phyloP scores from a whole-genome alignment of 1,284 basidiomycete species.

The Ceraceosorus guamensis region DNA sequence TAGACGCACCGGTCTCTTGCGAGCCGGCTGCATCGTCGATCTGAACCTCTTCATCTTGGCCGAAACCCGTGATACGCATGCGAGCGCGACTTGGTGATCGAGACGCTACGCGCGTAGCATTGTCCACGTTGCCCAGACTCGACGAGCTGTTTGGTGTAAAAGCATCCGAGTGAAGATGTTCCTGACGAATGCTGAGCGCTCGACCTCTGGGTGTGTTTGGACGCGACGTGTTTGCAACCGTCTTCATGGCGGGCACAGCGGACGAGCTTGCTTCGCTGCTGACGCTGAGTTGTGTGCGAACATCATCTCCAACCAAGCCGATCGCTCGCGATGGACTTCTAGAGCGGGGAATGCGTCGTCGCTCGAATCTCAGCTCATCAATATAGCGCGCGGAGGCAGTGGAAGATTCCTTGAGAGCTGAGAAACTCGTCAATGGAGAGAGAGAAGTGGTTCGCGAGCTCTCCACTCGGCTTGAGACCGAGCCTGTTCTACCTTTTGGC shows the following conservation, averaged over 20 bases:
- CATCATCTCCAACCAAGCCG: neutral
- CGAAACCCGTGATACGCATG: constrained; percentile 20
- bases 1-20: neutral
- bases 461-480: too few relatives aligned
- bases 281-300: neutral
- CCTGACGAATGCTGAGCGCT: neutral
- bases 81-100: constrained; percentile 4
- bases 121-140: too few relatives aligned
- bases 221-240: neutral
- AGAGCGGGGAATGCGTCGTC: constrained; percentile 30
- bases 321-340: constrained; percentile 18
- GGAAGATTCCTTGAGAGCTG: too few relatives aligned
- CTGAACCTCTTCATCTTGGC: constrained; percentile 21
- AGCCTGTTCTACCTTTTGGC: too few relatives aligned
- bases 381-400: too few relatives aligned
- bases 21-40: neutral
- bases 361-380: constrained; percentile 30
- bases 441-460: too few relatives aligned
- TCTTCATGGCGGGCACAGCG: neutral
- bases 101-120: neutral
- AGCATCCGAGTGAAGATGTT: neutral
- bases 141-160: neutral
- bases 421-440: too few relatives aligned
- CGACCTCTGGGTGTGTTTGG: neutral
- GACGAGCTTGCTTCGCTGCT: neutral